A percentile compares a stretch with the other conserved stretches of the same genome.
Conservation (phyloP, 805 yeast species). For the Myxozyma vanderwaltii region DNA sequence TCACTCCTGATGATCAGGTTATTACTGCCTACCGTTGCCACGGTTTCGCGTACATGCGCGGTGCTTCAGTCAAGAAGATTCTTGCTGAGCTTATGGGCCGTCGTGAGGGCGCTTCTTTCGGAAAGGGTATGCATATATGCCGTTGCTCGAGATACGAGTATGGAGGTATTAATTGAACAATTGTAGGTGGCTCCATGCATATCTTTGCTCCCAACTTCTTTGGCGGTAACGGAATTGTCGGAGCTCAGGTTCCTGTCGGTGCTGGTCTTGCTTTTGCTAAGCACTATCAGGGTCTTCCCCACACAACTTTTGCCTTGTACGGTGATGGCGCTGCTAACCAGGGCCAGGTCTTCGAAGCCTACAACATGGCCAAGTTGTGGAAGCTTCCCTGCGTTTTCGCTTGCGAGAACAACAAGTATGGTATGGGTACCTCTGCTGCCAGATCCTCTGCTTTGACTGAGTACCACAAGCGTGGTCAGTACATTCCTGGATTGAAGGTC, state of each 20-base stretch:
- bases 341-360: constrained; percentile 97
- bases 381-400: constrained; percentile 91
- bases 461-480: constrained; percentile 98
- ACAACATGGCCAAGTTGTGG: constrained; percentile 99
- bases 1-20: constrained; percentile 78
- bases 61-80: constrained; percentile 85
- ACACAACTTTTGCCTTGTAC: constrained; percentile 84
- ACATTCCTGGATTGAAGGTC: constrained; percentile 96
- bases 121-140: constrained; percentile 61
- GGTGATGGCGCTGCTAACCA: constrained; percentile 99
- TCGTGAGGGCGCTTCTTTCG: constrained; percentile 91
- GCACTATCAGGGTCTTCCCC: constrained; percentile 78
- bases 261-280: constrained; percentile 99
- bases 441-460: constrained; percentile 97
- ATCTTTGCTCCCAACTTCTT: constrained; percentile 93
- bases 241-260: constrained; percentile 98
- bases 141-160: not conserved
- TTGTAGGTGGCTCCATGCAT: constrained; percentile 91
- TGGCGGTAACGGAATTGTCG: constrained; percentile 99
- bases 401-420: constrained; percentile 98
- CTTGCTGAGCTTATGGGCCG: constrained; percentile 97
- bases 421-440: constrained; percentile 99
- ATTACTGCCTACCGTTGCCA: constrained; percentile 99
- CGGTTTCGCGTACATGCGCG: constrained; percentile 97
- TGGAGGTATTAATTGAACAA: not conserved